Percentiles rank a stretch among this genome's conserved stretches.
These are phyloP conservation scores for Phytophthora pseudosyringae DNA, from an alignment of 352 stramenopile genomes.

Conservation along the genomic window DNA sequence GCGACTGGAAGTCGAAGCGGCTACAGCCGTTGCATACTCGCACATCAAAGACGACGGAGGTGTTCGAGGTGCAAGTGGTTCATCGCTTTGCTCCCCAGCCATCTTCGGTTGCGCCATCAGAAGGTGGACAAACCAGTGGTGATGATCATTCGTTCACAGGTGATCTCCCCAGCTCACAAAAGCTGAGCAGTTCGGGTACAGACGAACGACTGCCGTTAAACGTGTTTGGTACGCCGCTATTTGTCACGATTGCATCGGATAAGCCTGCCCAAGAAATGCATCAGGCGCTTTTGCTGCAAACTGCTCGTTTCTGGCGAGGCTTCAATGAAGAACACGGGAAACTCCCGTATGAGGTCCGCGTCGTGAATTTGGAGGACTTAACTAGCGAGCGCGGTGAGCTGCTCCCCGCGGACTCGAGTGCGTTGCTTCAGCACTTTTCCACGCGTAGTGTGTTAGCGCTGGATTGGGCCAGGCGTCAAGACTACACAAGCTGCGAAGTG, in stretches of 20 bases:
- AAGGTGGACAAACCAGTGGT: constrained; percentile 28
- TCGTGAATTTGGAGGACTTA: constrained; percentile 73
- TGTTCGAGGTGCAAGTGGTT: constrained; percentile 84
- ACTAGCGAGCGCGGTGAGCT: constrained; percentile 38
- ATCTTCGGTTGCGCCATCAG: constrained; percentile 1
- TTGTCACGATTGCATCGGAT: constrained; percentile 79
- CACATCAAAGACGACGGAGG: constrained; percentile 52
- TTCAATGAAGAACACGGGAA: constrained; percentile 14
- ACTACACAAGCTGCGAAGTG: constrained; percentile 38
- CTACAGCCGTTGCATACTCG: constrained; percentile 51
- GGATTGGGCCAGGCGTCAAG: constrained; percentile 61
- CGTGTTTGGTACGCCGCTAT: constrained; percentile 72
- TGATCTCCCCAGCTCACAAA: constrained; percentile 29
- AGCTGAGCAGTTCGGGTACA: constrained; percentile 10
- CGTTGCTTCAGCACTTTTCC: constrained; percentile 75
- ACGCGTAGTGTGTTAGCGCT: constrained; percentile 80
- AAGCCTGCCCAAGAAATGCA: constrained; percentile 71
- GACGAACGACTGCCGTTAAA: constrained; percentile 37
- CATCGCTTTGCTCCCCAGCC: constrained; percentile 45
- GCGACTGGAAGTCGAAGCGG: constrained; percentile 65
- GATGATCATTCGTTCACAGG: constrained; percentile 21
- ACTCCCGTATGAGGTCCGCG: constrained; percentile 58
- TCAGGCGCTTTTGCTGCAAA: constrained; percentile 68
- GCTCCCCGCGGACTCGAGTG: constrained; percentile 56
- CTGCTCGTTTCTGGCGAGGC: constrained; percentile 54